Evolutionary conservation across 306 rosid genomes (phyloP), one percentile per base, ranked within the genome.

Genomic region (Dalbergia oliveri): DNA sequence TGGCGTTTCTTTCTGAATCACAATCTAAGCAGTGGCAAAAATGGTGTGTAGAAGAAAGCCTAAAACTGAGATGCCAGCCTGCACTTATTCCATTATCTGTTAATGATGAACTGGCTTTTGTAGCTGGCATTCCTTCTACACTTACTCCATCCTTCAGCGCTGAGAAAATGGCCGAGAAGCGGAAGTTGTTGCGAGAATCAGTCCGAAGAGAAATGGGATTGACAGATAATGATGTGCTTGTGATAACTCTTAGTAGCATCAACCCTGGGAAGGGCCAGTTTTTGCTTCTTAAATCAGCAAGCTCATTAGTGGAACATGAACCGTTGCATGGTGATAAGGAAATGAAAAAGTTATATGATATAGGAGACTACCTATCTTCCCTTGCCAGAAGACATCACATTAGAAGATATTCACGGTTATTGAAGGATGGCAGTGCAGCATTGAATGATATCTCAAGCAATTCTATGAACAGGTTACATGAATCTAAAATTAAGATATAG

Each of bases 261-360:
- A 92, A 94, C 85, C 89, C 97, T 41, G 97, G 92, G 56, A 94
- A 94, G 86, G 98, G 98, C 65, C 98, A 94, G 81, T 83, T 91
- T 60, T 81, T 91, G 79, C 90, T 92, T 82, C 91, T 94, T 85
- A 91, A 89, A 79, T 91, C 97, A 68, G 94, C 90, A 69, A 76
- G 76, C 51, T 33, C 84, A 75, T 16, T 88, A 73, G 72, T 86
- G 16, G 85, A 85, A 78, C 78, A 76, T 66, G 76, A 73, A 82
- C 39, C 75, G 51, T 83, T 50, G 69, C 84, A 76, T 81, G 66
- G 82, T 63, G 21, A 73, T 49, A 61, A 85, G 62, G 87, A 80
- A 61, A 78, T 66, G 16, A 77, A 67, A 54, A 83, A 33, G 10
- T 69, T 85, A 70, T 80, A 62, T 35, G 39, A 72, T 44, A 56